Evolutionary conservation across 2,329 filamentous ascomycete species (phyloP).

Genomic region (Cordyceps javanica): DNA sequence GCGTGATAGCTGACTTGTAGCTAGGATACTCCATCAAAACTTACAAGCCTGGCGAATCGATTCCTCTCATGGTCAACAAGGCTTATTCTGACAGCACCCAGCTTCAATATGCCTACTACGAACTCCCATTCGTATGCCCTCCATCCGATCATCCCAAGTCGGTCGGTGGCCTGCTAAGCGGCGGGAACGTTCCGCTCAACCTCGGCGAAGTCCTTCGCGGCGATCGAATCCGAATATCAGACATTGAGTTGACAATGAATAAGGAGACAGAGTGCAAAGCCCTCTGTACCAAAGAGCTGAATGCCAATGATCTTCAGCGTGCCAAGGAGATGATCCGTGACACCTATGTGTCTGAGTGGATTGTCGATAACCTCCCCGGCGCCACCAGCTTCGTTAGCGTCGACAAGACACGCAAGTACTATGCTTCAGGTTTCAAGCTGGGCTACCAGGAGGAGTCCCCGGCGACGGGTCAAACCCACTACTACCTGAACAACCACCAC

Average conservation of each 20-base stretch:
- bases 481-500: conserved; percentile 82
- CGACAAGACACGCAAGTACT: conserved; percentile 80
- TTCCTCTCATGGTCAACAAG: conserved; percentile 87
- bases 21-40: conserved; percentile 75
- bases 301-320: conserved; percentile 57
- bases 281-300: conserved; percentile 64
- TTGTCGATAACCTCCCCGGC: conserved; percentile 84
- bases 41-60: conserved; percentile 68
- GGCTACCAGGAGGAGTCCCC: conserved; percentile 66
- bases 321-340: conserved; percentile 68
- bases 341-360: conserved; percentile 88
- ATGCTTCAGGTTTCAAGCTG: conserved; percentile 83
- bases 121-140: conserved; percentile 81
- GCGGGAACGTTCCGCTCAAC: conserved; percentile 74
- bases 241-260: conserved; percentile 74
- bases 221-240: conserved; percentile 77
- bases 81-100: conserved; percentile 85
- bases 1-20: background rate
- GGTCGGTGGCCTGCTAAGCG: conserved; percentile 64
- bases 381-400: conserved; percentile 84
- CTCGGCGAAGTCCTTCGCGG: conserved; percentile 82
- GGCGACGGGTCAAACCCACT: conserved; percentile 53
- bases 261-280: conserved; percentile 66
- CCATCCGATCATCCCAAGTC: conserved; percentile 61
- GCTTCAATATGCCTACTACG: conserved; percentile 86